Base-by-base conservation (phyloP, 495 filamentous ascomycete species). In the Daldinia caldariorum region DNA sequence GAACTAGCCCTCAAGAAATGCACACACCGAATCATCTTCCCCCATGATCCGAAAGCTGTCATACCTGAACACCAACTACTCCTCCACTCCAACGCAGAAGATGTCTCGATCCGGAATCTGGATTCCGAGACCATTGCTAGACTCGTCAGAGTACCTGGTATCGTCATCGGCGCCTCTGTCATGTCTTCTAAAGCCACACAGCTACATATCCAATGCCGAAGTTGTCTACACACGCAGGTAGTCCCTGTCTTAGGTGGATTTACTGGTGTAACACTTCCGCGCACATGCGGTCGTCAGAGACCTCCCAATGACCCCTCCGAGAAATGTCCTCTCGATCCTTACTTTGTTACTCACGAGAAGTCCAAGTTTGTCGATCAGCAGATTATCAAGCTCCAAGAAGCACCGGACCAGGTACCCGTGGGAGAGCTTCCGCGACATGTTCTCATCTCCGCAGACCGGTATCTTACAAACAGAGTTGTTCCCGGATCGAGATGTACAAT, bases 321-420 rank as follows among this genome's bases (percentile, higher is more conserved):
- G 20, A 87, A 89, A 66, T 99, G 96, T 74, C 94, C 94, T 1
- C 82, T 98, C 69, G 95, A 99, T 74, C 96, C 96, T 6, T 99
- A 97, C 76, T 94, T 94, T 66, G 90, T 99, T 35, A 84, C 94
- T 8, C 96, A 99, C 77, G 96, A 98, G 78, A 94, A 91, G 74
- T 96, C 91, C 66, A 88, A 90, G 67, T 99, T 99, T 77, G 94
- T 97, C 74, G 96, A 99, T 74, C 96, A 98, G 73, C 96, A 99
- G 76, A 92, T 98, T 50, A 89, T 99, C 72, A 99, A 99, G 80
- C 88, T 99, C 7, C 96, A 99, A 78, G 96, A 99, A 80, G 96
- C 96, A 12, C 96, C 96, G 6, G 96, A 99, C 76, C 94, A 97
- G 76, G 95, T 99, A 0, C 96, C 96, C 1, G 96, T 99, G 1